Evolutionary conservation across 805 yeast genomes (phyloP).

Genomic region (Yarrowia sp.): DNA sequence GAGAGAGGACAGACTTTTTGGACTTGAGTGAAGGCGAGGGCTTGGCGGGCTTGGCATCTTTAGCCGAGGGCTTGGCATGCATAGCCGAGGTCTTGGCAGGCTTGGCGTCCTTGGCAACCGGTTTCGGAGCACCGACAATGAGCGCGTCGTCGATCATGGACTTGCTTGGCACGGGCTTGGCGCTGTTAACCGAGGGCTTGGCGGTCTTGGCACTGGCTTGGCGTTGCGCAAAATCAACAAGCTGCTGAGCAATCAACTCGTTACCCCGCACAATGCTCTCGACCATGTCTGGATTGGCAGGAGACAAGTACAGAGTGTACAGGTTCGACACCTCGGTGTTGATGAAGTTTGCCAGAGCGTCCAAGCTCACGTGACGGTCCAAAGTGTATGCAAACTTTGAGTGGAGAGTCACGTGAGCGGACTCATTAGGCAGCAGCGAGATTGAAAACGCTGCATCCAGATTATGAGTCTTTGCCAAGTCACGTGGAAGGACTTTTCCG

Average conservation of each 20-base stretch:
- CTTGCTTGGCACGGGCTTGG: background rate
- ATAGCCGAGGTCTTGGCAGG: too few species aligned
- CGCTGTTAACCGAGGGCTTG: too few species aligned
- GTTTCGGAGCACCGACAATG: too few species aligned
- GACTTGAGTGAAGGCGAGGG: slow-evolving; percentile 2
- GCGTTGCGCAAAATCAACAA: slow-evolving; percentile 36
- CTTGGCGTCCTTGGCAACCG: background rate
- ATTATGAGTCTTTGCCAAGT: slow-evolving; percentile 34
- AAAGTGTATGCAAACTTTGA: slow-evolving; percentile 34
- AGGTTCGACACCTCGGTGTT: slow-evolving; percentile 43
- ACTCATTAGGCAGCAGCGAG: slow-evolving; percentile 41
- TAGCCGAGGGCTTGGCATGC: background rate
- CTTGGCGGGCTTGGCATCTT: background rate
- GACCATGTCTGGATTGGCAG: slow-evolving; percentile 40
- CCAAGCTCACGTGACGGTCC: slow-evolving; percentile 35
- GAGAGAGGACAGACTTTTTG: slow-evolving; percentile 3
- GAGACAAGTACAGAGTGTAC: slow-evolving; percentile 40
- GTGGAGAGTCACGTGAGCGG: slow-evolving; percentile 32
- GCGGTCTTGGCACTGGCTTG: background rate
- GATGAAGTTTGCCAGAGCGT: slow-evolving; percentile 42
- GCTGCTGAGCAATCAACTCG: slow-evolving; percentile 30
- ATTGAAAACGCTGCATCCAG: slow-evolving; percentile 53
- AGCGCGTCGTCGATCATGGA: too few species aligned
- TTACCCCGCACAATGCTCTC: slow-evolving; percentile 39
- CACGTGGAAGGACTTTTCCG: slow-evolving; percentile 41